Percentiles rank a stretch among this genome's conserved stretches.
Conservation (phyloP, 2,329 filamentous ascomycete species). For the Xylaria hypoxylon region DNA sequence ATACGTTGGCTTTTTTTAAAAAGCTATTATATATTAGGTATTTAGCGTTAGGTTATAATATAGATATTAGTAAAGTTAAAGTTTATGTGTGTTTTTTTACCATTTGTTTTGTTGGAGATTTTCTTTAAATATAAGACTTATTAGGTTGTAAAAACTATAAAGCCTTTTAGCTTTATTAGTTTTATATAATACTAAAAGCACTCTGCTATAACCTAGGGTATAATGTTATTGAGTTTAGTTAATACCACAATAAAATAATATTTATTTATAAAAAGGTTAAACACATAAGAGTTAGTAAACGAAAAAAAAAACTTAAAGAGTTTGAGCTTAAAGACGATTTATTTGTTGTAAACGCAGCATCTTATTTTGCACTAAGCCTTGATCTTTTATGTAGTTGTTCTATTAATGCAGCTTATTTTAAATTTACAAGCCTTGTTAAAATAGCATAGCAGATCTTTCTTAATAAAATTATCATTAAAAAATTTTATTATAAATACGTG, state of each 20-base stretch:
- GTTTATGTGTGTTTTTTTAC: neutral
- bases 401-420: conserved; percentile 3
- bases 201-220: neutral
- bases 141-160: conserved; percentile 1
- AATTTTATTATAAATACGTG: neutral
- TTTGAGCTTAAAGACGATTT: neutral
- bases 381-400: neutral
- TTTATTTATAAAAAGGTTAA: conserved; percentile 6
- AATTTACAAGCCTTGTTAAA: conserved; percentile 9
- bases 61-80: neutral
- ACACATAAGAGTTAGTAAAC: neutral
- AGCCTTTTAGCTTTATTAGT: conserved; percentile 1
- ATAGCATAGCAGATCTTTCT: neutral
- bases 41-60: neutral
- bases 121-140: neutral
- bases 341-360: neutral
- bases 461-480: conserved; percentile 4
- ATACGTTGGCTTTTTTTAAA: neutral
- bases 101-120: neutral
- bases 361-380: neutral
- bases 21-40: neutral
- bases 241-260: conserved; percentile 3
- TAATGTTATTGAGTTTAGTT: conserved; percentile 4
- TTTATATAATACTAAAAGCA: conserved; percentile 4
- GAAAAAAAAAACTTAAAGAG: conserved; percentile 2